Evolutionary conservation across 805 yeast species (phyloP), one percentile per base, ranked within the genome.

Genomic region (Saturnispora sanitii): DNA sequence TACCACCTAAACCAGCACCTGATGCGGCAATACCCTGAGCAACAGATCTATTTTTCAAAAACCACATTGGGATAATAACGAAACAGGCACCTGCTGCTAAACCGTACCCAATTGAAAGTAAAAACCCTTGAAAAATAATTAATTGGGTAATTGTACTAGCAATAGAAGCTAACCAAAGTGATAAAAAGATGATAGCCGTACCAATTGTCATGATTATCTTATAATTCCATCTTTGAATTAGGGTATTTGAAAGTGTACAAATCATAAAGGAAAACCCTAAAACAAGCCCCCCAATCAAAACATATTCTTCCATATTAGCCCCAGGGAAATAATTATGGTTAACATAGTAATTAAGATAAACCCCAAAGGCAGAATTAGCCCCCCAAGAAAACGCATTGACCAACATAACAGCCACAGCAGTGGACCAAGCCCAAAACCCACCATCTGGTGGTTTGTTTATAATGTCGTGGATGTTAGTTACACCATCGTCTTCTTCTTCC

Each of bases 1-100:
- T 63, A 44, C 78, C 79, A 25, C 78, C 75, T 1, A 71, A 48
- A 30, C 79, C 79, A 4, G 75, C 65, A 8, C 79, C 80, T 18
- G 67, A 50, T 20, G 69, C 59, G 2, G 71, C 64, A 20, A 71
- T 53, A 4, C 79, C 78, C 51, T 67, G 62, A 2, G 77, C 74
- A 11, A 70, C 55, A 1, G 72, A 65, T 37, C 67, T 58, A 26
- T 53, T 57, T 22, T 64, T 61, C 15, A 66, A 53, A 47, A 72
- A 71, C 75, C 77, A 72, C n/a, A 68, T 64, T 1, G 77, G 73
- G 15, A 71, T 44, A 4, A 71, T 55, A 16, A 70, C 35, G 27
- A 54, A 48, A 4, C 49, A 35, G 1, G 63, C 53, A 19, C 58
- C 59, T 6, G 67, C 62, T 32, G 67, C 55, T 33, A 68, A 50